phyloP scores from a whole-genome alignment of 768 basidiomycete species.

The Calocera cornea region DNA sequence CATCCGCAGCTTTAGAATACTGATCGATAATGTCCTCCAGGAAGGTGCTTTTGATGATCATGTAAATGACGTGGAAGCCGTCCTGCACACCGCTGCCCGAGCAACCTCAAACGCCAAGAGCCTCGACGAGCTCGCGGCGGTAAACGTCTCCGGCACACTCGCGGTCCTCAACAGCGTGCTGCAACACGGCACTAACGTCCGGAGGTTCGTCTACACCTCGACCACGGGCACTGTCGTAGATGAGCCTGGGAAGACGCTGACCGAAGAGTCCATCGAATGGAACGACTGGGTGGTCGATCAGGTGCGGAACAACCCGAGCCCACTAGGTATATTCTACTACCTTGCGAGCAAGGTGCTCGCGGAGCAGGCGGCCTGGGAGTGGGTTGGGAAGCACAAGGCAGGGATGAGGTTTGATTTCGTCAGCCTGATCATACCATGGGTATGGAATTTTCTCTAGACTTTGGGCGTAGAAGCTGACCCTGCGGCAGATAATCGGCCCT shows the following conservation, averaged over 20 bases:
- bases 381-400: constrained; percentile 13
- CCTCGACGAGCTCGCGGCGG: background rate
- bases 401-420: constrained; percentile 9
- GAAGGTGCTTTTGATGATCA: background rate
- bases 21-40: too few species aligned
- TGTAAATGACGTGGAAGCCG: background rate
- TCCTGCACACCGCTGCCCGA: background rate
- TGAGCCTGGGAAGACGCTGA: background rate
- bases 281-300: background rate
- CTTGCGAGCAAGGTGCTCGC: constrained; percentile 11
- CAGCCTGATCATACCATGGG: background rate
- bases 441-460: background rate
- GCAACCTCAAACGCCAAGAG: background rate
- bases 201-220: background rate
- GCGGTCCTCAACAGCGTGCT: background rate
- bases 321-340: background rate
- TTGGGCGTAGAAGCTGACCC: background rate
- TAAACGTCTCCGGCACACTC: background rate
- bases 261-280: background rate
- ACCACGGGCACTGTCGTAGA: background rate
- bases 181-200: background rate
- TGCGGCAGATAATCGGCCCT: background rate
- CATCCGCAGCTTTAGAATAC: too few species aligned
- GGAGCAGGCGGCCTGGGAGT: constrained; percentile 16
- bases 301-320: background rate